Evolutionary conservation across 2,329 filamentous ascomycete species (phyloP).

Genomic region (Talaromyces rugulosus): DNA sequence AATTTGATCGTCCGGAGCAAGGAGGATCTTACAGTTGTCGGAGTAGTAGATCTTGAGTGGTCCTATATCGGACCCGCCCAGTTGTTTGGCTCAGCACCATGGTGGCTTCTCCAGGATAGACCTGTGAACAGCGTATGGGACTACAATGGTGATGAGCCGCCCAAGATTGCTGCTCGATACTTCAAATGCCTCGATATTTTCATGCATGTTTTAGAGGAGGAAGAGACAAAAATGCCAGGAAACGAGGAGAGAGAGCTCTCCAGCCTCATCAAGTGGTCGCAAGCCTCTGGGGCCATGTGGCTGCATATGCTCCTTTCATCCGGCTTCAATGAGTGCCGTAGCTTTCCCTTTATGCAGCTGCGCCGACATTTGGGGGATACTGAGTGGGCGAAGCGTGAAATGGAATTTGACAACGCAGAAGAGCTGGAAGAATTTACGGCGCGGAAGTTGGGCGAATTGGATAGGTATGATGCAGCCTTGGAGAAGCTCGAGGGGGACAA

Average conservation of each 20-base stretch:
- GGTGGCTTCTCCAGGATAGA: conserved; percentile 33
- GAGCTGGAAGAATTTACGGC: neutral
- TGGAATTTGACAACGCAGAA: neutral
- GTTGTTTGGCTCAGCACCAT: conserved; percentile 34
- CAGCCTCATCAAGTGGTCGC: conserved; percentile 29
- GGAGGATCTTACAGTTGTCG: conserved; percentile 31
- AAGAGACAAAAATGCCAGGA: neutral
- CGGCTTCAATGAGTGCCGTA: conserved; percentile 28
- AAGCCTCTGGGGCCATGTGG: conserved; percentile 33
- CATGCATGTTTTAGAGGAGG: neutral
- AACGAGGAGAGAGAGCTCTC: conserved; percentile 17
- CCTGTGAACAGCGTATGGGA: conserved; percentile 27
- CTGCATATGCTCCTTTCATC: conserved; percentile 31
- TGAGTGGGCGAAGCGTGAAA: neutral
- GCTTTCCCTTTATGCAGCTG: conserved; percentile 23
- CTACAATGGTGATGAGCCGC: conserved; percentile 12
- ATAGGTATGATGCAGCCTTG: neutral
- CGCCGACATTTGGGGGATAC: neutral
- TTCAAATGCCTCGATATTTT: conserved; percentile 2
- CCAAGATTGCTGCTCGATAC: neutral
- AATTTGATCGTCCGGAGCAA: conserved; percentile 34
- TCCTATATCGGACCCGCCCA: conserved; percentile 35
- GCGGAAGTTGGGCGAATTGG: neutral
- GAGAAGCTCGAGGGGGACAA: conserved; percentile 1
- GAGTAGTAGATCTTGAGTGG: conserved; percentile 36